Conservation (phyloP, 1,284 basidiomycete genomes). For the Moniliophthora roreri region DNA sequence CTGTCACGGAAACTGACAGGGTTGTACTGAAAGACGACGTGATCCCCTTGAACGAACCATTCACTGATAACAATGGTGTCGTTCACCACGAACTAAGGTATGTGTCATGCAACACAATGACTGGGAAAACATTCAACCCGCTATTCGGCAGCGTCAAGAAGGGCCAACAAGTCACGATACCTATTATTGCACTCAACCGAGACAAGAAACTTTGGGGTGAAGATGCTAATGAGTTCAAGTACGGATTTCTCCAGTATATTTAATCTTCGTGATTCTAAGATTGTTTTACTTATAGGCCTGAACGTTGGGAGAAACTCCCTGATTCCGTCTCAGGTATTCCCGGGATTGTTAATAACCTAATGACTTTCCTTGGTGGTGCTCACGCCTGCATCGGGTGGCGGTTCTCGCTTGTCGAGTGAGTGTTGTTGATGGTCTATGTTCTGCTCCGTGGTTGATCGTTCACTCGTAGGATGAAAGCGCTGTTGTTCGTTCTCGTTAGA, state of each 20-base stretch:
- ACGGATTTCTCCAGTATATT: slow-evolving; percentile 13
- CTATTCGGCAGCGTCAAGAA: slow-evolving; percentile 37
- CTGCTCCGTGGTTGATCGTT: not conserved
- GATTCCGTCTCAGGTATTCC: slow-evolving; percentile 46
- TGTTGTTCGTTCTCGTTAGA: slow-evolving; percentile 50
- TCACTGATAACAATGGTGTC: slow-evolving; percentile 36
- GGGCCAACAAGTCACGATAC: slow-evolving; percentile 46
- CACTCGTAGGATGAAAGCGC: slow-evolving; percentile 35
- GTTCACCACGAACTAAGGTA: slow-evolving; percentile 30
- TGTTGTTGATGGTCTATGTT: too few relatives aligned
- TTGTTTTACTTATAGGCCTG: slow-evolving; percentile 38
- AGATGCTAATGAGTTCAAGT: slow-evolving; percentile 54
- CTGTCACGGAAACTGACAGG: slow-evolving; percentile 57
- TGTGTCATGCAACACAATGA: slow-evolving; percentile 11
- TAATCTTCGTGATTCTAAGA: not conserved
- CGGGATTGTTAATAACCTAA: slow-evolving; percentile 56
- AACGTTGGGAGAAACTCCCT: slow-evolving; percentile 55
- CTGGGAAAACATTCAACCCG: not conserved
- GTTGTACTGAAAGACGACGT: slow-evolving; percentile 52
- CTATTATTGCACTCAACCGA: slow-evolving; percentile 47
- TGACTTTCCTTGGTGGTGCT: slow-evolving; percentile 63
- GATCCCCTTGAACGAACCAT: slow-evolving; percentile 51
- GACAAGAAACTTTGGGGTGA: slow-evolving; percentile 53
- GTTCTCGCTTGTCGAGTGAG: slow-evolving; percentile 22
- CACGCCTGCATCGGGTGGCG: slow-evolving; percentile 69